Percentiles rank a stretch among this genome's conserved stretches.
Conservation (phyloP, 495 filamentous ascomycete species). For the Halenospora varia region DNA sequence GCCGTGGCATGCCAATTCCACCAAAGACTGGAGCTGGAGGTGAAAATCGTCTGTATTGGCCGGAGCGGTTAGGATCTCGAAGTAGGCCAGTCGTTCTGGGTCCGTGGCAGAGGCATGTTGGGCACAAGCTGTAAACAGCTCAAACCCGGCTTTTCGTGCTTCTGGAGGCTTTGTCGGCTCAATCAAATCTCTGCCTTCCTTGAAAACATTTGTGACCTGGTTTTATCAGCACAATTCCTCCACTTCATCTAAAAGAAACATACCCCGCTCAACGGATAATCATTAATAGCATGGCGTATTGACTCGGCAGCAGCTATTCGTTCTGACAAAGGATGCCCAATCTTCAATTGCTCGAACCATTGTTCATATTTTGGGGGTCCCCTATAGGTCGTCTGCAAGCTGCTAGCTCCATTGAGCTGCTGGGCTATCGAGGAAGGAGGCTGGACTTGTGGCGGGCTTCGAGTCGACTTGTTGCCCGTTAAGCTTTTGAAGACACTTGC, state of each 20-base stretch:
- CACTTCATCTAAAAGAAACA: neutral
- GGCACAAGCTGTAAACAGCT: constrained; percentile 60
- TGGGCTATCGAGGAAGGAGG: constrained; percentile 29
- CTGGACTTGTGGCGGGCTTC: constrained; percentile 30
- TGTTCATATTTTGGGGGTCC: constrained; percentile 39
- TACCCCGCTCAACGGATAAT: constrained; percentile 54
- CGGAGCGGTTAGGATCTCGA: constrained; percentile 49
- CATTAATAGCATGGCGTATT: constrained; percentile 47
- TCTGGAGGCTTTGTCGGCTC: constrained; percentile 47
- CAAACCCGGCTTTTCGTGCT: constrained; percentile 54
- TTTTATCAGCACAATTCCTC: neutral
- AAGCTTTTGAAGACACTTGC: constrained; percentile 54
- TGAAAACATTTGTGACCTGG: constrained; percentile 48
- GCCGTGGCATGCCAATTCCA: constrained; percentile 58
- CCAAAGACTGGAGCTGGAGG: constrained; percentile 57
- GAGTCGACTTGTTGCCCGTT: constrained; percentile 38
- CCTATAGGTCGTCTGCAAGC: constrained; percentile 30
- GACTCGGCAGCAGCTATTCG: constrained; percentile 52
- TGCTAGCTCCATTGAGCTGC: constrained; percentile 24
- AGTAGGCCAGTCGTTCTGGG: constrained; percentile 61
- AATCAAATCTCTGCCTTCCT: constrained; percentile 60
- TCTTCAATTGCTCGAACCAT: constrained; percentile 30
- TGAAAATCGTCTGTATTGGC: constrained; percentile 55
- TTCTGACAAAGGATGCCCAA: constrained; percentile 34
- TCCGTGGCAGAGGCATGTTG: constrained; percentile 55